phyloP scores from a whole-genome alignment of 2,329 filamentous ascomycete genomes.

The Hypomyces perniciosus region DNA sequence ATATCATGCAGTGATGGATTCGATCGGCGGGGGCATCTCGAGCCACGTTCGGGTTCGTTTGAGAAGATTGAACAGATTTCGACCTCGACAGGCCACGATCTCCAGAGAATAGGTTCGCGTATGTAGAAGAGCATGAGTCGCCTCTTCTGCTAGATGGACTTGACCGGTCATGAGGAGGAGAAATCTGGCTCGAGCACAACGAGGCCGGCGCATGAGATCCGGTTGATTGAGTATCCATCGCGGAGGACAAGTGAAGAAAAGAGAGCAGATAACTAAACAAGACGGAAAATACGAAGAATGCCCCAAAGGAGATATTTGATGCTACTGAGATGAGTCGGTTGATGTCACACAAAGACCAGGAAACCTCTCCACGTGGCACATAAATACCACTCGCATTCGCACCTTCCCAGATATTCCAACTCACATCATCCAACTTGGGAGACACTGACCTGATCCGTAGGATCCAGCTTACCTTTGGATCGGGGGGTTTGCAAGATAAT shows the following conservation, averaged over 20 bases:
- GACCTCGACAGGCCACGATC: conserved; percentile 5
- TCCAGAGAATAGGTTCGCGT: conserved; percentile 2
- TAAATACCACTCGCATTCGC: too few species aligned
- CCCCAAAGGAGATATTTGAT: background rate
- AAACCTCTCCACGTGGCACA: too few species aligned
- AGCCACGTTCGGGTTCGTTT: background rate
- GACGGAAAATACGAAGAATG: background rate
- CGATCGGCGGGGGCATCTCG: conserved; percentile 1
- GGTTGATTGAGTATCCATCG: background rate
- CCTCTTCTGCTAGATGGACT: background rate
- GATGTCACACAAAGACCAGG: too few species aligned
- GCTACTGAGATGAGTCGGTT: background rate
- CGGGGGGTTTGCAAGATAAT: too few species aligned
- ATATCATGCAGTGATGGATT: conserved; percentile 9
- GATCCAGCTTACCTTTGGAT: too few species aligned
- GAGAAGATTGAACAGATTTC: background rate
- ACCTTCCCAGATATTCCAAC: too few species aligned
- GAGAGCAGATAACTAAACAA: background rate
- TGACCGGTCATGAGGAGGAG: background rate
- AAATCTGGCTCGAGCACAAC: background rate
- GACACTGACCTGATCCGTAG: too few species aligned
- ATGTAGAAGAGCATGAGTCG: background rate
- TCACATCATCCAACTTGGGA: too few species aligned
- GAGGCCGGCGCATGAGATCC: background rate
- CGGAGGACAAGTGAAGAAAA: background rate